A percentile compares a stretch with the other conserved stretches of the same genome.
phyloP scores from a whole-genome alignment of 148 eudicot species.

The Agrostemma githago region DNA sequence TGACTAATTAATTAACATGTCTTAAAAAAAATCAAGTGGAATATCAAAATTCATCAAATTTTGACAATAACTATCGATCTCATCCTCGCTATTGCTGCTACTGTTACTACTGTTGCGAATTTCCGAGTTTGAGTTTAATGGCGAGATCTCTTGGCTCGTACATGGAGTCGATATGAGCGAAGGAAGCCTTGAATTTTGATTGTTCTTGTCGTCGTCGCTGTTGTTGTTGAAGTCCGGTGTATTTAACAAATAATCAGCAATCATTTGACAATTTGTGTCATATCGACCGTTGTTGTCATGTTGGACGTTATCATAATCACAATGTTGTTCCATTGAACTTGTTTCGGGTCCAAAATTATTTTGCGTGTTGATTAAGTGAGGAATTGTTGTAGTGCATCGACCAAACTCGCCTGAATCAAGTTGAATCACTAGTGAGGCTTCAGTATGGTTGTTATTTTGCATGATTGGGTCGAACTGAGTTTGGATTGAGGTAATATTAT shows the following conservation, averaged over 20 bases:
- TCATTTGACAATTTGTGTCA: slow-evolving; percentile 29
- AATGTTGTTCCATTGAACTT: neutral
- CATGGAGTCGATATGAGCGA: slow-evolving; percentile 57
- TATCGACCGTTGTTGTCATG: slow-evolving; percentile 19
- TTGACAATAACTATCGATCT: slow-evolving; percentile 59
- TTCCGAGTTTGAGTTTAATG: slow-evolving; percentile 41
- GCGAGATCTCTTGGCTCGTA: slow-evolving; percentile 53
- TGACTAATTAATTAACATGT: slow-evolving; percentile 6
- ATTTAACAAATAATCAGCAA: slow-evolving; percentile 23
- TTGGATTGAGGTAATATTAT: neutral
- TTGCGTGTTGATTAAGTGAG: slow-evolving; percentile 15
- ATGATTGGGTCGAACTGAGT: slow-evolving; percentile 11
- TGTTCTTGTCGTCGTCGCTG: slow-evolving; percentile 11
- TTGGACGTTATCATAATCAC: slow-evolving; percentile 5
- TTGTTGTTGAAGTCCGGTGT: slow-evolving; percentile 26
- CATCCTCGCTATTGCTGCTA: slow-evolving; percentile 43
- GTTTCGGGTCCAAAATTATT: slow-evolving; percentile 1
- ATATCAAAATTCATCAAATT: slow-evolving; percentile 32
- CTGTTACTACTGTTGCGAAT: slow-evolving; percentile 24
- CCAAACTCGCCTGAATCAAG: slow-evolving; percentile 17
- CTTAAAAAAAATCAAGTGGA: slow-evolving; percentile 21
- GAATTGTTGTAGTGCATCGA: slow-evolving; percentile 21
- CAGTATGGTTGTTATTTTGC: slow-evolving; percentile 6
- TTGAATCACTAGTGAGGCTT: slow-evolving; percentile 28
- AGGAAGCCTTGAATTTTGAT: slow-evolving; percentile 26